Percentiles rank a stretch among this genome's conserved stretches.
Evolutionary conservation across 179 eudicot genomes (phyloP).

Genomic region (Amaranthus tricolor): DNA sequence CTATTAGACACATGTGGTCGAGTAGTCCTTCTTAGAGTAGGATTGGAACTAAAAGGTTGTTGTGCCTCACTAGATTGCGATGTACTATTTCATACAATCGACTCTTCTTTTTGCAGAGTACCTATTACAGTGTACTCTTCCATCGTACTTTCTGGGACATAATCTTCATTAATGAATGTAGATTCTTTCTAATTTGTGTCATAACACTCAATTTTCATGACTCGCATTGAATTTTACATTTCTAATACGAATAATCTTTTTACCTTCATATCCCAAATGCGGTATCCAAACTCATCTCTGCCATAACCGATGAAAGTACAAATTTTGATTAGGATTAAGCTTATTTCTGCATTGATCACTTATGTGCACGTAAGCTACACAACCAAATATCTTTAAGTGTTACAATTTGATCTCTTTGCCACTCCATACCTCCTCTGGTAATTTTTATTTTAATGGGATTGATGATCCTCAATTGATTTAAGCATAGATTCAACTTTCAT

Average conservation of each 20-base stretch:
- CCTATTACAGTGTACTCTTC: background rate
- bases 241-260: conserved; percentile 16
- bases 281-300: conserved; percentile 14
- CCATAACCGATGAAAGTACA: conserved; percentile 26
- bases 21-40: background rate
- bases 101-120: background rate
- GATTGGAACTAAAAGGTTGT: background rate
- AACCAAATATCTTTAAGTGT: conserved; percentile 16
- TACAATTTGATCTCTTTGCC: conserved; percentile 18
- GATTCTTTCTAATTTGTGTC: background rate
- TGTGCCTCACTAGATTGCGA: background rate
- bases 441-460: background rate
- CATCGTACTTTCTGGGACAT: background rate
- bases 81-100: background rate
- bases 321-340: conserved; percentile 15
- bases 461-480: too few relatives aligned
- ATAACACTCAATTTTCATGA: background rate
- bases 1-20: conserved; percentile 8
- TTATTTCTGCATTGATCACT: conserved; percentile 12
- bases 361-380: conserved; percentile 13
- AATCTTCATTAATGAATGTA: background rate
- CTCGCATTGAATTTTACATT: conserved; percentile 20
- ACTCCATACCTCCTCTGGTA: conserved; percentile 13
- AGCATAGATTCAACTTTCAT: too few relatives aligned
- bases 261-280: conserved; percentile 19